phyloP scores from a whole-genome alignment of 768 basidiomycete genomes.

The Rhodosporidiobolus sp. region DNA sequence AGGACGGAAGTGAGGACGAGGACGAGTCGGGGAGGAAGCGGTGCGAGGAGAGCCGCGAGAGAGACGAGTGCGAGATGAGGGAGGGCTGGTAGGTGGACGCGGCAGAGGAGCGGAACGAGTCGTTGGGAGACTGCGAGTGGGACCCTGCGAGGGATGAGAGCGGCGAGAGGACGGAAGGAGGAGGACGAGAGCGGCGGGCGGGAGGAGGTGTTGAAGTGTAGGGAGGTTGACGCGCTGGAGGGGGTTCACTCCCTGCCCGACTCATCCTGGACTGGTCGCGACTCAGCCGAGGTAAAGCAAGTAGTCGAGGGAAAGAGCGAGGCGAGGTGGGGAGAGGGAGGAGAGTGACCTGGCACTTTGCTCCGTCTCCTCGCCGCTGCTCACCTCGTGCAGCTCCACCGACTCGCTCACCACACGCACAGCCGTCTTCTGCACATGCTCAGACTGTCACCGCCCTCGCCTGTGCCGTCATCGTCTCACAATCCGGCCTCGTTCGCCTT shows the following conservation, averaged over 20 bases:
- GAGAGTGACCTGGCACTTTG: too few relatives aligned
- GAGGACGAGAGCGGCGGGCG: neutral
- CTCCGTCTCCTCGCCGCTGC: too few relatives aligned
- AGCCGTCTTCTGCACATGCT: too few relatives aligned
- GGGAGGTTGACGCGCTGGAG: too few relatives aligned
- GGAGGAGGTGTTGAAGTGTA: neutral
- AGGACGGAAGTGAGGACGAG: neutral
- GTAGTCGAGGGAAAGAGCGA: neutral
- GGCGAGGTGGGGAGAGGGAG: neutral
- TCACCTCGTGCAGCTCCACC: too few relatives aligned
- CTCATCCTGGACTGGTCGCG: neutral
- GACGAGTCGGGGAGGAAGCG: neutral
- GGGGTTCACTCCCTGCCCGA: conserved; percentile 4
- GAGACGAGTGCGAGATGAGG: conserved; percentile 2
- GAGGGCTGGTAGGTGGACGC: conserved; percentile 19
- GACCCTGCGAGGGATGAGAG: neutral
- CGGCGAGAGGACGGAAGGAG: conserved; percentile 18
- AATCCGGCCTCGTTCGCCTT: too few relatives aligned
- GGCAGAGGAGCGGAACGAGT: conserved; percentile 2
- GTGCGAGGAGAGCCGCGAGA: neutral
- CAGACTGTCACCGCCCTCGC: too few relatives aligned
- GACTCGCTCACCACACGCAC: too few relatives aligned
- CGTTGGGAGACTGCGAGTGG: neutral
- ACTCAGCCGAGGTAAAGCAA: neutral
- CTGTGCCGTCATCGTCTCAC: too few relatives aligned